Evolutionary conservation across 2,329 filamentous ascomycete species (phyloP).

Genomic region (Ophidiomyces ophidiicola): DNA sequence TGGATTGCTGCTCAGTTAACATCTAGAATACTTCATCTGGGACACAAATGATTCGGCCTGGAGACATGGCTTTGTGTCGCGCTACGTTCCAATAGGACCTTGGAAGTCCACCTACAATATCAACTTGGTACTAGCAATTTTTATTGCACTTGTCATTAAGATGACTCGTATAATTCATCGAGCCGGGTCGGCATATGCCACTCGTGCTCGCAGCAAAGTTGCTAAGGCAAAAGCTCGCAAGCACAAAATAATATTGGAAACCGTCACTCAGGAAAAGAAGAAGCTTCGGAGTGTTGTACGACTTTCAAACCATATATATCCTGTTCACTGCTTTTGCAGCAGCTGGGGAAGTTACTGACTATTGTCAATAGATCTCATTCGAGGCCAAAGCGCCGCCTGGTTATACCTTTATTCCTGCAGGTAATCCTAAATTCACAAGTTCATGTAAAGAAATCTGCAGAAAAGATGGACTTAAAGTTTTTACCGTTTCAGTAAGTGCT

Average conservation of each 20-base stretch:
- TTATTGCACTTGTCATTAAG: conserved; percentile 1
- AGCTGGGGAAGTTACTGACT: conserved; percentile 16
- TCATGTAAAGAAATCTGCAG: conserved; percentile 50
- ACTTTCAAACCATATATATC: conserved; percentile 4
- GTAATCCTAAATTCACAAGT: conserved; percentile 47
- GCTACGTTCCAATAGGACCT: conserved; percentile 1
- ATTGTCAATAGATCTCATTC: conserved; percentile 44
- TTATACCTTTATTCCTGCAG: conserved; percentile 51
- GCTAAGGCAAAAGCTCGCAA: conserved; percentile 28
- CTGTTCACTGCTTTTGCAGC: conserved; percentile 1
- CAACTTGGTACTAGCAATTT: neutral
- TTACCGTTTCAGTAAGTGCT: conserved; percentile 49
- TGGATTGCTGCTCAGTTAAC: conserved; percentile 2
- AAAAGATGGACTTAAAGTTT: conserved; percentile 42
- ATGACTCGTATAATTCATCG: conserved; percentile 31
- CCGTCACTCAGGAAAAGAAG: conserved; percentile 47
- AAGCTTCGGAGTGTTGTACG: conserved; percentile 44
- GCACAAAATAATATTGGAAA: conserved; percentile 49
- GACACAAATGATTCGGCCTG: neutral
- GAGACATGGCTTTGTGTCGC: neutral
- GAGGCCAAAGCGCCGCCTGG: conserved; percentile 43
- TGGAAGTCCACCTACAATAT: neutral
- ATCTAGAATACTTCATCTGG: neutral
- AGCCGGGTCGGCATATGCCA: conserved; percentile 24
- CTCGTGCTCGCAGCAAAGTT: conserved; percentile 25